Evolutionary conservation across 305 asterid genomes (phyloP).

Genomic region (Fraxinus nigra): DNA sequence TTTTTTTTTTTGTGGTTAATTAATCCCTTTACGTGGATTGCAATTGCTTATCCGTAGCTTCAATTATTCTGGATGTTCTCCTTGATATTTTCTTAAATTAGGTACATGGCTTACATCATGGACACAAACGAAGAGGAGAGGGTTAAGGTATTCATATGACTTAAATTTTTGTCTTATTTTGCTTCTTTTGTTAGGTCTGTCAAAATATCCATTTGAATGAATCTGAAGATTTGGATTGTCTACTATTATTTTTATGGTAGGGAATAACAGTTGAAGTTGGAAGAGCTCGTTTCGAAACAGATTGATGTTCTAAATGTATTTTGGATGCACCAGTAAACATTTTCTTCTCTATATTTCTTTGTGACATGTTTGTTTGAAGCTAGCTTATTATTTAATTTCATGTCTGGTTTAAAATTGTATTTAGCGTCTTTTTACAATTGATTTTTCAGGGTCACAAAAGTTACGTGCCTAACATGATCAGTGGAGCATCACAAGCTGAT

Average conservation of each 20-base stretch:
- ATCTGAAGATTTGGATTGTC: conserved; percentile 15
- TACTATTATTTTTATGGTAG: conserved; percentile 31
- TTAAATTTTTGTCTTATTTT: neutral
- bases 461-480: conserved; percentile 95
- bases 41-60: conserved; percentile 6
- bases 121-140: conserved; percentile 99
- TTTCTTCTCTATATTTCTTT: neutral
- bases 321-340: conserved; percentile 90
- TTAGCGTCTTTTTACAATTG: neutral
- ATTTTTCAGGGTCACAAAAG: conserved; percentile 86
- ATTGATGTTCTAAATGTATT: too few species aligned
- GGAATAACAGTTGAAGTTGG: conserved; percentile 99
- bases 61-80: conserved; percentile 11
- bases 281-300: conserved; percentile 98
- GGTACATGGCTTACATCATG: conserved; percentile 99
- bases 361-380: neutral
- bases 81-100: conserved; percentile 26
- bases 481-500: conserved; percentile 99
- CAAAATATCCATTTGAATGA: neutral
- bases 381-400: neutral
- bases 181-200: neutral
- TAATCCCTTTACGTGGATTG: neutral
- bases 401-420: neutral
- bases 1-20: neutral
- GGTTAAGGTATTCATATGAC: conserved; percentile 55